Conservation (phyloP, 2,329 filamentous ascomycete genomes). For the Nemania sp. region DNA sequence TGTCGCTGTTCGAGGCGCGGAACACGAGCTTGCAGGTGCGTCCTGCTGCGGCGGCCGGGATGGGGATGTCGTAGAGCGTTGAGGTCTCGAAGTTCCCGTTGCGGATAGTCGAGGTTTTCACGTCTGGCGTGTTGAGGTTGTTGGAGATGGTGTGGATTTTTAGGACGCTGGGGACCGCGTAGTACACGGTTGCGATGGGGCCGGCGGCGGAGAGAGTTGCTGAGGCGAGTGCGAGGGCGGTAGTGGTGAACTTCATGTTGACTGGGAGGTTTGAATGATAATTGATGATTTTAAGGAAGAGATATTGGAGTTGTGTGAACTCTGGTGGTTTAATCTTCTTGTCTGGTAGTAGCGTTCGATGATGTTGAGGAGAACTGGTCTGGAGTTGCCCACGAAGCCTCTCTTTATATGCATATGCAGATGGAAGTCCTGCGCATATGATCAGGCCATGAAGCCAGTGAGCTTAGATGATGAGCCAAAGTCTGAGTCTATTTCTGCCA, state of each 20-base stretch:
- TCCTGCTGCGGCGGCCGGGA: slow-evolving; percentile 28
- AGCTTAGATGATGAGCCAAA: too few species aligned
- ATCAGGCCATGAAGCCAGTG: too few species aligned
- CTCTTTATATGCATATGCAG: too few species aligned
- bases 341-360: too few species aligned
- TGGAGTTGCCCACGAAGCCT: too few species aligned
- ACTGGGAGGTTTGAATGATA: not conserved
- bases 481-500: too few species aligned
- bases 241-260: slow-evolving; percentile 35
- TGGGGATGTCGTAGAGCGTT: slow-evolving; percentile 35
- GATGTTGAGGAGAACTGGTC: too few species aligned
- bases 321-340: not conserved
- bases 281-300: not conserved
- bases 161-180: slow-evolving; percentile 32
- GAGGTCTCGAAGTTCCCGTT: slow-evolving; percentile 28
- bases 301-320: not conserved
- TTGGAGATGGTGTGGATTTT: slow-evolving; percentile 31
- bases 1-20: slow-evolving; percentile 22
- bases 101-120: slow-evolving; percentile 26
- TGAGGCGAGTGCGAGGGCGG: slow-evolving; percentile 29
- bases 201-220: slow-evolving; percentile 33
- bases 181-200: slow-evolving; percentile 27
- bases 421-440: too few species aligned
- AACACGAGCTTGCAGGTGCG: slow-evolving; percentile 34
- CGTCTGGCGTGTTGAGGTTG: slow-evolving; percentile 24